Base-by-base conservation (phyloP, 441 rosid genomes). In the Eutrema salsugineum region DNA sequence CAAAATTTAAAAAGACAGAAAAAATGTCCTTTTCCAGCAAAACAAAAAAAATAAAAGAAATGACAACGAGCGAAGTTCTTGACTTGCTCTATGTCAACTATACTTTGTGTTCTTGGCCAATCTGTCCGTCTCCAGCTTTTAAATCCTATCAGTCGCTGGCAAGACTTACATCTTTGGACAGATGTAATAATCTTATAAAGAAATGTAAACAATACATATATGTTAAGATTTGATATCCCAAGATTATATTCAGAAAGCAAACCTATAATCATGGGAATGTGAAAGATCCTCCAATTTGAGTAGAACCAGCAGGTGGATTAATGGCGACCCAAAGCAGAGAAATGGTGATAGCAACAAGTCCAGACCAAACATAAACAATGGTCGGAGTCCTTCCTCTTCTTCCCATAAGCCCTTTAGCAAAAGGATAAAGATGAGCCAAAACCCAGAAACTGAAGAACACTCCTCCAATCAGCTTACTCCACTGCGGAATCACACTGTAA, bases 371-470 rank as follows among this genome's bases (percentile, higher is more conserved):
- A 76, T 82, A 91, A 70, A 91, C 97, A 71, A 91, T 88, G 87
- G 97, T 91, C 1, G 97, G 97, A 2, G 97, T 91, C 66, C 90
- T 88, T 59, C 97, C 97, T 71, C 97, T 79, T 83, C 97, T 82
- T 76, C 97, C 97, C 97, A 90, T 91, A 5, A 91, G 87, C 11
- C 97, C 97, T 78, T 91, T 91, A 0, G 96, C 97, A 1, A 91
- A 91, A 2, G 97, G 97, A 61, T 91, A 91, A 48, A 91, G 86
- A 85, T 91, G 97, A 68, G 92, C 96, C 85, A 91, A 75, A 1
- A 90, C 97, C 97, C 97, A 91, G 75, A 91, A 90, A 76, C 97
- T 91, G 79, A 91, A 91, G 85, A 91, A 91, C 62, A 89, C 94
- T 50, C 97, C 97, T 43, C 97, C 97, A 32, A 91, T 63, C 50